phyloP scores from a whole-genome alignment of 495 filamentous ascomycete genomes.

The Letharia lupina region DNA sequence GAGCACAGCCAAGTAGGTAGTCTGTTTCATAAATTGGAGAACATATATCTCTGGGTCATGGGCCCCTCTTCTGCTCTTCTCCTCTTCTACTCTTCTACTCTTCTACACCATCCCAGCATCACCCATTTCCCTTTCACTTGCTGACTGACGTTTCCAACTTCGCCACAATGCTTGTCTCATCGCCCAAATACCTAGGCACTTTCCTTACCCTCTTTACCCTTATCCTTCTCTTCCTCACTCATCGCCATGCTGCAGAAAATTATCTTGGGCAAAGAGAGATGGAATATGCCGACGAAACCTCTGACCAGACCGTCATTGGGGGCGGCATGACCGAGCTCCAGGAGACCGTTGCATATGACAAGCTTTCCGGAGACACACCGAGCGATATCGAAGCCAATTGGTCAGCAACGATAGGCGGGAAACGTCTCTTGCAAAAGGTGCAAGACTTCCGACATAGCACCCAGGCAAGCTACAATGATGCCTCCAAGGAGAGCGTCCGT shows the following conservation, averaged over 20 bases:
- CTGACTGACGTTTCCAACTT: background rate
- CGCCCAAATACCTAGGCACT: background rate
- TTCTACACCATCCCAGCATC: background rate
- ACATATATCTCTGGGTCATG: background rate
- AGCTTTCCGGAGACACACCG: slow-evolving; percentile 1
- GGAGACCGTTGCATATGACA: background rate
- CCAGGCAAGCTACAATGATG: background rate
- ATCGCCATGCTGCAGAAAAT: background rate
- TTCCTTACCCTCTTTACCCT: background rate
- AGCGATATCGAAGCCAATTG: background rate
- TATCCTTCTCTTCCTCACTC: background rate
- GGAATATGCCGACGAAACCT: background rate
- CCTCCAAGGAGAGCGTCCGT: background rate
- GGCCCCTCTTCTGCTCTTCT: background rate
- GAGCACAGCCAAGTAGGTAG: background rate
- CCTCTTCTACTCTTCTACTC: too few relatives aligned
- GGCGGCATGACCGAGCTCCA: background rate
- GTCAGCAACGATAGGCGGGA: background rate
- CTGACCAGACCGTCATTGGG: background rate
- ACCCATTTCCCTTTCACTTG: background rate
- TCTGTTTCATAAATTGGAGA: background rate
- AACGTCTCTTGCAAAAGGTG: background rate
- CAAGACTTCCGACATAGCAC: background rate
- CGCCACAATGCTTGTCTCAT: background rate
- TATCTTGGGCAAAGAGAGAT: background rate